A percentile compares a stretch with the other conserved stretches of the same genome.
These are phyloP conservation scores for Cryptococcus sp. DNA, from an alignment of 1,284 basidiomycete genomes.

Conservation along the genomic window DNA sequence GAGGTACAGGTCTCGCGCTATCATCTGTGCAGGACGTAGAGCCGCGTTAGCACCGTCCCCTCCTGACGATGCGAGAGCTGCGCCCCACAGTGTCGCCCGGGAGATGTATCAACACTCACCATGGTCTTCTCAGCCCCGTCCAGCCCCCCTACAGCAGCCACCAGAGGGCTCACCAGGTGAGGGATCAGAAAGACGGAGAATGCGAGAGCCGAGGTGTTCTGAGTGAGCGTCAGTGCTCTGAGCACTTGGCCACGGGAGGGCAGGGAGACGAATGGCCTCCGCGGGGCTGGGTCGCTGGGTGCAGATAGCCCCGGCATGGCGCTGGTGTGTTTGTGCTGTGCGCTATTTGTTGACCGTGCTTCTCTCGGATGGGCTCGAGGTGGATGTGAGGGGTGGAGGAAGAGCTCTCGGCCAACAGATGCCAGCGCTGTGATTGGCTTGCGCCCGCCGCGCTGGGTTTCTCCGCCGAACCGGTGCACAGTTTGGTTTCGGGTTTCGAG, in stretches of 20 bases:
- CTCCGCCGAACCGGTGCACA: too few species aligned
- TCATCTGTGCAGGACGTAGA: slow-evolving; percentile 23
- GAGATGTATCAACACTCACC: slow-evolving; percentile 23
- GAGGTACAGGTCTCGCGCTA: slow-evolving; percentile 42
- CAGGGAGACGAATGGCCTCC: not conserved
- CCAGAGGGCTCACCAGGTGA: slow-evolving; percentile 43
- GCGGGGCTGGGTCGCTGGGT: too few species aligned
- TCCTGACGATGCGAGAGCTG: not conserved
- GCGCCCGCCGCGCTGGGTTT: too few species aligned
- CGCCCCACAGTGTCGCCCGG: not conserved
- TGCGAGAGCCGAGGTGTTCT: slow-evolving; percentile 43
- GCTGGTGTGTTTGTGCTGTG: too few species aligned
- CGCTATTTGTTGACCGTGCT: too few species aligned
- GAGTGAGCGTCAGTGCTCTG: slow-evolving; percentile 36
- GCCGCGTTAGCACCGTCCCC: not conserved
- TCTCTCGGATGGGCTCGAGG: too few species aligned
- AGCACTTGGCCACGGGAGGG: slow-evolving; percentile 19
- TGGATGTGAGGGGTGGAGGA: too few species aligned
- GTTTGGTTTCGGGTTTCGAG: too few species aligned
- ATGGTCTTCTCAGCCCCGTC: slow-evolving; percentile 36
- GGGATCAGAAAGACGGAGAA: slow-evolving; percentile 42
- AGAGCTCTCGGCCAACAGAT: too few species aligned
- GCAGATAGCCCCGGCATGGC: too few species aligned
- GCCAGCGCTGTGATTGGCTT: too few species aligned
- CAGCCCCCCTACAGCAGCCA: slow-evolving; percentile 35